phyloP scores from a whole-genome alignment of 2,329 filamentous ascomycete genomes.

The Aspergillus felis region DNA sequence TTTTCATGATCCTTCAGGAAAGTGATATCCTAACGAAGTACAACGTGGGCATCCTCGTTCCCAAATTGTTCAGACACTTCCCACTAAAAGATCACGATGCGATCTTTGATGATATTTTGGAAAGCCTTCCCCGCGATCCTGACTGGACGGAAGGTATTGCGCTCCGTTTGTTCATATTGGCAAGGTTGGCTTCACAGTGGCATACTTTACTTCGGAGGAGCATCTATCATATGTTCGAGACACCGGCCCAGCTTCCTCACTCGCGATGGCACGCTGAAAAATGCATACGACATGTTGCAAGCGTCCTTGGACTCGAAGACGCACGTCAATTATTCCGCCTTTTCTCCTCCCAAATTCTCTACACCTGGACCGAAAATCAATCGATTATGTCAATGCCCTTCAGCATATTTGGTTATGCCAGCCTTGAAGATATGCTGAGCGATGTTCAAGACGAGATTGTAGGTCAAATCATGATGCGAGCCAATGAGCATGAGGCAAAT shows the following conservation, averaged over 20 bases:
- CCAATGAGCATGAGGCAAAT: slow-evolving; percentile 60
- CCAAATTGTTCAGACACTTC: slow-evolving; percentile 74
- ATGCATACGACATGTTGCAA: slow-evolving; percentile 66
- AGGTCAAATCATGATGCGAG: slow-evolving; percentile 78
- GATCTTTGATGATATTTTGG: slow-evolving; percentile 79
- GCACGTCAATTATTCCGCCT: slow-evolving; percentile 71
- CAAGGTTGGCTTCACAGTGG: slow-evolving; percentile 75
- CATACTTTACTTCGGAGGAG: slow-evolving; percentile 80
- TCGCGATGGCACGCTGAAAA: slow-evolving; percentile 67
- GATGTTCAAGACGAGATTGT: slow-evolving; percentile 73
- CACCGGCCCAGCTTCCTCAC: slow-evolving; percentile 65
- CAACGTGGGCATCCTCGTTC: slow-evolving; percentile 64
- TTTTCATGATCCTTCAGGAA: slow-evolving; percentile 68
- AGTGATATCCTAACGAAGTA: slow-evolving; percentile 71
- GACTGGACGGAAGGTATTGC: slow-evolving; percentile 78
- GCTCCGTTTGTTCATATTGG: slow-evolving; percentile 71
- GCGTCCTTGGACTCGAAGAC: slow-evolving; percentile 59
- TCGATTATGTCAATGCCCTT: slow-evolving; percentile 72
- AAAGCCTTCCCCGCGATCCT: slow-evolving; percentile 68
- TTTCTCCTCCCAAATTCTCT: slow-evolving; percentile 84
- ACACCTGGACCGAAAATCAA: slow-evolving; percentile 76
- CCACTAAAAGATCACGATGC: slow-evolving; percentile 78
- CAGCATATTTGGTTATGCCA: slow-evolving; percentile 74
- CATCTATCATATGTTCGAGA: slow-evolving; percentile 93
- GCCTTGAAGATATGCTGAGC: slow-evolving; percentile 63